These are phyloP conservation scores for Saturnispora saitoi DNA, from an alignment of 805 yeast species.

Conservation along the genomic window DNA sequence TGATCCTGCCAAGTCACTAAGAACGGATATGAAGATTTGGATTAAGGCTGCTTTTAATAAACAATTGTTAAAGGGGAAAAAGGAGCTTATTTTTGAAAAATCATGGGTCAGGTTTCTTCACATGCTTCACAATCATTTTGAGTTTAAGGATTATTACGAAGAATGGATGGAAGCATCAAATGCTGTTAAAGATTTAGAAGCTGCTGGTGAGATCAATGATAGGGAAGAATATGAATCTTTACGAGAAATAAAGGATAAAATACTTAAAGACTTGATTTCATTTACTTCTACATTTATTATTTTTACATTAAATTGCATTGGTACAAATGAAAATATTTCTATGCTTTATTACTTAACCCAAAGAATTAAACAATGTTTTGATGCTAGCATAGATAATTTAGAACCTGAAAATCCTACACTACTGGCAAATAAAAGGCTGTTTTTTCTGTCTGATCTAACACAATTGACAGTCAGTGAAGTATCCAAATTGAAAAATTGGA, in stretches of 20 bases:
- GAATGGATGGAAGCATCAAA: conserved; percentile 4
- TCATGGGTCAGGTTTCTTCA: conserved; percentile 60
- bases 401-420: conserved; percentile 15
- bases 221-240: conserved; percentile 16
- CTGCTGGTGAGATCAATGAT: conserved; percentile 11
- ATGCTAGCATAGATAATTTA: conserved; percentile 35
- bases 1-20: conserved; percentile 54
- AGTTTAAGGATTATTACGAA: conserved; percentile 38
- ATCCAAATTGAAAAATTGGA: conserved; percentile 56
- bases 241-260: conserved; percentile 21
- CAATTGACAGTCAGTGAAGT: conserved; percentile 56
- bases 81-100: conserved; percentile 51
- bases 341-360: conserved; percentile 68
- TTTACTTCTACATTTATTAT: conserved; percentile 53
- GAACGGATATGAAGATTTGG: conserved; percentile 57
- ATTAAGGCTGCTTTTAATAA: conserved; percentile 47
- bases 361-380: conserved; percentile 70
- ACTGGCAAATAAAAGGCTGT: conserved; percentile 34
- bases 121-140: conserved; percentile 67
- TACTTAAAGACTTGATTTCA: conserved; percentile 26
- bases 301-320: conserved; percentile 52
- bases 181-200: conserved; percentile 10
- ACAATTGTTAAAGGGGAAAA: conserved; percentile 22
- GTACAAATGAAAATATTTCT: conserved; percentile 59
- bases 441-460: conserved; percentile 63